phyloP scores from a whole-genome alignment of 2,329 filamentous ascomycete species.

The Penicillium sp. region DNA sequence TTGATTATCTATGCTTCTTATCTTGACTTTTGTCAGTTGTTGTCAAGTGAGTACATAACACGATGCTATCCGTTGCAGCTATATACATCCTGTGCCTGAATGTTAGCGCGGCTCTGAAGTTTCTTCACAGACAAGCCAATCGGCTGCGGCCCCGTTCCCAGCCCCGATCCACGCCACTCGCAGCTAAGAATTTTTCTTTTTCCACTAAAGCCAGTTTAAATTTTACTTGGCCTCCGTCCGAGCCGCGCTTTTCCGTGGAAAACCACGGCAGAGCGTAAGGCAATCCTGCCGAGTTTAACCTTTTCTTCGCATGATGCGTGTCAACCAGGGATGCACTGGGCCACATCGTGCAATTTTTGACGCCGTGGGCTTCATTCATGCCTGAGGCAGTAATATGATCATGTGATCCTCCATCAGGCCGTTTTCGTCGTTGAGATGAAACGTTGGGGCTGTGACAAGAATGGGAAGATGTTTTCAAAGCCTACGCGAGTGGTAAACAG shows the following conservation, averaged over 20 bases:
- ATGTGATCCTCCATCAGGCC: neutral
- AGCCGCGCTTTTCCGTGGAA: constrained; percentile 6
- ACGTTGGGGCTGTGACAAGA: neutral
- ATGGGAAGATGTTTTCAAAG: neutral
- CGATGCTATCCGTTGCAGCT: neutral
- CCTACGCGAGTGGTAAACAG: neutral
- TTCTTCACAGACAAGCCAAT: constrained; percentile 3
- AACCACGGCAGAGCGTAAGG: constrained; percentile 2
- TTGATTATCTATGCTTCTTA: constrained; percentile 1
- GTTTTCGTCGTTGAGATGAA: neutral
- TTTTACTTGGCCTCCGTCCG: neutral
- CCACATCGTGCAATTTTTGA: neutral
- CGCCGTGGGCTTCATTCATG: neutral
- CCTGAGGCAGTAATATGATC: neutral
- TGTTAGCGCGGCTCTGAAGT: constrained; percentile 3
- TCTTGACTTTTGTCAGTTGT: neutral
- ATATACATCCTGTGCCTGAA: no score
- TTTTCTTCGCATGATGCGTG: neutral
- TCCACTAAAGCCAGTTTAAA: neutral
- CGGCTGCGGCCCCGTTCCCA: neutral
- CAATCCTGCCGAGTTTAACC: neutral
- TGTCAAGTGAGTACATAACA: neutral
- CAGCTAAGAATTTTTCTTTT: neutral
- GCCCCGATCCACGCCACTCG: constrained; percentile 8
- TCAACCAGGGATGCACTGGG: neutral